Percentiles rank a stretch among this genome's conserved stretches.
Evolutionary conservation across 2,329 filamentous ascomycete species (phyloP).

Genomic region (Aspergillus jensenii): DNA sequence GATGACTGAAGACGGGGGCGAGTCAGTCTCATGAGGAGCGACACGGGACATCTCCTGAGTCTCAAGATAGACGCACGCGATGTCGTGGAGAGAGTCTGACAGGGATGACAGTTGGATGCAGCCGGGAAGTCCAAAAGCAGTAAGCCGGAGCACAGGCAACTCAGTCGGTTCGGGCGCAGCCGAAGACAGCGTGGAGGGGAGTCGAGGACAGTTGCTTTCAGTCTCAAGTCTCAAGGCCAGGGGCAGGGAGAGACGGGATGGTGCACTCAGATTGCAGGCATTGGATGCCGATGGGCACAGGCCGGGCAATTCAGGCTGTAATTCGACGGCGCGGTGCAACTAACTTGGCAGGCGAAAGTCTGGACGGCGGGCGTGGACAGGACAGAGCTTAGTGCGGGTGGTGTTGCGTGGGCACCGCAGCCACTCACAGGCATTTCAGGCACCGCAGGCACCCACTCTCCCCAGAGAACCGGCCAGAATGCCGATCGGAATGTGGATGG

Average conservation of each 20-base stretch:
- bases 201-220: too few species aligned
- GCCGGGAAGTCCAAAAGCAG: constrained; percentile 6
- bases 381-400: too few species aligned
- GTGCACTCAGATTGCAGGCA: background rate
- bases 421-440: too few species aligned
- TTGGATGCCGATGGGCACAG: background rate
- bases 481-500: background rate
- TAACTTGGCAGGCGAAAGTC: background rate
- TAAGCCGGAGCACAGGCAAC: background rate
- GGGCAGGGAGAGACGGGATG: background rate
- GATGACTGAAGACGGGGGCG: too few species aligned
- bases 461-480: background rate
- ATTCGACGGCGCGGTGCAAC: background rate
- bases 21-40: too few species aligned
- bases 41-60: too few species aligned
- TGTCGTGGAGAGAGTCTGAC: background rate
- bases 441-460: too few species aligned
- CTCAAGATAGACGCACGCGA: background rate
- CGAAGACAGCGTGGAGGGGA: background rate
- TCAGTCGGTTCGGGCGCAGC: constrained; percentile 2
- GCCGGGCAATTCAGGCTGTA: background rate
- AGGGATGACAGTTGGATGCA: background rate
- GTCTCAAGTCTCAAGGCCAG: too few species aligned
- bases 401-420: too few species aligned
- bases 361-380: too few species aligned